phyloP scores from a whole-genome alignment of 805 yeast genomes.

The Saturnispora serradocipensis region DNA sequence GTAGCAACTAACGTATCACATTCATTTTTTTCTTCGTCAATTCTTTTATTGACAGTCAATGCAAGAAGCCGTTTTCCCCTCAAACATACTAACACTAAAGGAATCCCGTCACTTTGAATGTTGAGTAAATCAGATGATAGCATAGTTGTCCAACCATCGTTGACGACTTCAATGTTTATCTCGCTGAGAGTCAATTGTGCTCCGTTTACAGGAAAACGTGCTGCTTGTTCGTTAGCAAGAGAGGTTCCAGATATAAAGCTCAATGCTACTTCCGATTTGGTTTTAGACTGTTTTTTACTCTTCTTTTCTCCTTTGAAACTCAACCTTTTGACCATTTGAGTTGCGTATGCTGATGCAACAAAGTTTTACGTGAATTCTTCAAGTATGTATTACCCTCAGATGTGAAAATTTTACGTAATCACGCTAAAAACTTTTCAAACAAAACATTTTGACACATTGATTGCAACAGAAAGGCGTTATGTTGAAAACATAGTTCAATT shows the following conservation, averaged over 20 bases:
- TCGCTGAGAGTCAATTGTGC: neutral
- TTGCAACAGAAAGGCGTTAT: no score
- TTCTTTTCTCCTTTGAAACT: conserved; percentile 26
- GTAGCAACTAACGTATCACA: neutral
- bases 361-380: neutral
- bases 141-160: conserved; percentile 26
- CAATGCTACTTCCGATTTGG: neutral
- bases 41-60: neutral
- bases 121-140: conserved; percentile 3
- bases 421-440: no score
- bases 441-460: no score
- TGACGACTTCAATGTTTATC: neutral
- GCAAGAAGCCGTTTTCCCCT: neutral
- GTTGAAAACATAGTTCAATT: no score
- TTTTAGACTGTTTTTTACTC: conserved; percentile 13
- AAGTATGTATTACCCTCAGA: neutral
- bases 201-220: neutral
- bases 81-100: neutral
- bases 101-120: neutral
- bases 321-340: conserved; percentile 26
- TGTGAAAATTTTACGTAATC: neutral
- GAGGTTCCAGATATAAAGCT: neutral
- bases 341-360: neutral
- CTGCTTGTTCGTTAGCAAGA: neutral
- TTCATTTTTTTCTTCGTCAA: neutral